Base-by-base conservation (phyloP, 2,329 filamentous ascomycete species). In the Geoglossum cookeanum region DNA sequence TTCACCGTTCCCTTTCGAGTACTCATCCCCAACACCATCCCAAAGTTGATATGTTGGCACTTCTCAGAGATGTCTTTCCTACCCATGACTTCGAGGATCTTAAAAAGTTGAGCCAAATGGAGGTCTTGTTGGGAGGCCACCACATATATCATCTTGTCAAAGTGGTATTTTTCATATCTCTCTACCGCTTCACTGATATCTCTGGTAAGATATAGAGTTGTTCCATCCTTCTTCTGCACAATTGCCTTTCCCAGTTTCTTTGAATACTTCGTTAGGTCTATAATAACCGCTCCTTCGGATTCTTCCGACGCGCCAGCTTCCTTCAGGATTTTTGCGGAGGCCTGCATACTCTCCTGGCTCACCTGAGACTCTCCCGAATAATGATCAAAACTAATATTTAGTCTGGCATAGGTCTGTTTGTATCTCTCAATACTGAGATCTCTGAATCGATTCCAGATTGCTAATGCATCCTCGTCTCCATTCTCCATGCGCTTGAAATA, bases 401-500 rank as follows among this genome's bases (percentile, higher is more conserved):
- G 70, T 51, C 79, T 75, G 49, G 76, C 76, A 63, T 83, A 83
- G 32, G 79, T 81, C 63, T 79, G 68, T 67, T 78, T 79, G 69
- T 83, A 83, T 65, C 80, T 79, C 60, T 77, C 72, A 62, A 83
- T 83, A 61, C 77, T 81, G 49, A 81, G 69, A 55, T 81, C 77
- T 66, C 80, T 73, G 74, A 83, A 83, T 59, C 76, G 73, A 64
- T 75, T 75, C 80, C 80, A 84, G 59, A 83, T 73, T 27, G 74
- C 74, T 48, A 83, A 71, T 3, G 79, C 79, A 42, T 76, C 73
- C 37, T 72, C 66, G 61, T 83, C 76, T 33, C 79, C 77, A 55
- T 83, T 79, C 58, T 79, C 78, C 80, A 84, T 83, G 62, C 77
- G 77, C 73, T 81, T 83, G 72, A 84, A 84, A 68, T 82, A 83